Evolutionary conservation across 2,329 filamentous ascomycete species (phyloP).

Genomic region (Ophiognomonia clavigignenti-juglandacearum): DNA sequence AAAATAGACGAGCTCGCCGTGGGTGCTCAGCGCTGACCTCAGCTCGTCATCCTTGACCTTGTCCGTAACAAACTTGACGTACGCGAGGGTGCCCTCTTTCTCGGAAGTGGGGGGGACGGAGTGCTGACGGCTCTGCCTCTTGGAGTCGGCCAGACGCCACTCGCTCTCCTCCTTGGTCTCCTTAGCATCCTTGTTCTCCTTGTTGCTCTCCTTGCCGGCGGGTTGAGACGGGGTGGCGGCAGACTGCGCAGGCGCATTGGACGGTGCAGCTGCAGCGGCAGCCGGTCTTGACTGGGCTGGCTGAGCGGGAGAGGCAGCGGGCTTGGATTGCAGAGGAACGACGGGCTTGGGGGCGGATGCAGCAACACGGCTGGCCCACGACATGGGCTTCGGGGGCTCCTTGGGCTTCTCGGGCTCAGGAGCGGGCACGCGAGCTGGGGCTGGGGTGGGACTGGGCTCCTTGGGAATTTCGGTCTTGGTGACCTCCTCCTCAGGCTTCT

Average conservation of each 20-base stretch:
- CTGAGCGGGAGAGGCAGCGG: slow-evolving; percentile 46
- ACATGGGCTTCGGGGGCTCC: slow-evolving; percentile 56
- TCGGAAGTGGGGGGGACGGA: slow-evolving; percentile 58
- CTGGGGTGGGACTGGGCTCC: slow-evolving; percentile 49
- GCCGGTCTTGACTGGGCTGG: slow-evolving; percentile 47
- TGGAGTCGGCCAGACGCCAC: slow-evolving; percentile 91
- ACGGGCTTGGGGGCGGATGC: slow-evolving; percentile 39
- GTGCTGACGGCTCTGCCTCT: slow-evolving; percentile 74
- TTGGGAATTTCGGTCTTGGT: slow-evolving; percentile 63
- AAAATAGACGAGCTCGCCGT: slow-evolving; percentile 67
- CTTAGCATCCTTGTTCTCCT: slow-evolving; percentile 39
- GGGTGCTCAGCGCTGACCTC: slow-evolving; percentile 64
- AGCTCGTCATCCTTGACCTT: slow-evolving; percentile 72
- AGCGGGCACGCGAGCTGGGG: slow-evolving; percentile 44
- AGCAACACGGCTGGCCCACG: slow-evolving; percentile 68
- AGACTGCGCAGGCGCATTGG: slow-evolving; percentile 30
- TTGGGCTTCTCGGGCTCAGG: slow-evolving; percentile 42
- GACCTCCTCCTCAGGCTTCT: slow-evolving; percentile 50
- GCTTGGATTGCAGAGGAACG: slow-evolving; percentile 52
- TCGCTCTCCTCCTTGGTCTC: slow-evolving; percentile 56
- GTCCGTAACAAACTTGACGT: slow-evolving; percentile 93
- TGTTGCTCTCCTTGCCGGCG: slow-evolving; percentile 52
- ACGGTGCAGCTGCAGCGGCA: slow-evolving; percentile 34
- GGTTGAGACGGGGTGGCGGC: slow-evolving; percentile 31
- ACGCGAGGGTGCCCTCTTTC: slow-evolving; percentile 75